Evolutionary conservation across 495 filamentous ascomycete genomes (phyloP).

Genomic region (Talaromyces trachyspermus): DNA sequence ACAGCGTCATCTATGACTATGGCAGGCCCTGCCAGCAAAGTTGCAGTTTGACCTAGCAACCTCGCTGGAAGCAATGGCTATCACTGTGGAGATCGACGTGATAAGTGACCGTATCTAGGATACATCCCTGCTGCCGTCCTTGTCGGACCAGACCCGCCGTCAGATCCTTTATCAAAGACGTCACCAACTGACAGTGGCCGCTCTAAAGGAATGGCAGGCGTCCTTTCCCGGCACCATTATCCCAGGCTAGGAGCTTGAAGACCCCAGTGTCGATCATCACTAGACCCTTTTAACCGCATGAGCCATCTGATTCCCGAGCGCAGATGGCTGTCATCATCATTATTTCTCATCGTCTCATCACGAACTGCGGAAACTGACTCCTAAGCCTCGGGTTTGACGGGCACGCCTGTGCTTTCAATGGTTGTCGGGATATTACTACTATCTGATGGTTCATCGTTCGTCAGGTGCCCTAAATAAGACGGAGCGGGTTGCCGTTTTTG

Average conservation of each 20-base stretch:
- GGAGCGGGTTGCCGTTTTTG: slow-evolving; percentile 26
- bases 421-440: background rate
- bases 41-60: background rate
- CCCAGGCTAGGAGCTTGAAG: background rate
- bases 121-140: no score
- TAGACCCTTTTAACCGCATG: background rate
- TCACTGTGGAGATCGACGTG: background rate
- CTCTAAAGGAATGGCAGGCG: background rate
- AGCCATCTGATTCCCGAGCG: background rate
- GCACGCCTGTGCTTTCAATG: background rate
- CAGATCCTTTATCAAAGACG: background rate
- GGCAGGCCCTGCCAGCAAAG: background rate
- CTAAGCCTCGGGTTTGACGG: slow-evolving; percentile 7
- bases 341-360: background rate
- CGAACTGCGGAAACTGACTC: background rate
- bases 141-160: background rate
- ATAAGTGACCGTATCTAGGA: background rate
- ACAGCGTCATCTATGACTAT: background rate
- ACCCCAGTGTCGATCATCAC: background rate
- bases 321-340: background rate
- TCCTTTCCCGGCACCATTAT: background rate
- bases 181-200: background rate
- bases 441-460: background rate
- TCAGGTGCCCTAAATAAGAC: background rate
- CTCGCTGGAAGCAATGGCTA: background rate